Conservation (phyloP, 805 yeast species). For the Candida vartiovaarae region DNA sequence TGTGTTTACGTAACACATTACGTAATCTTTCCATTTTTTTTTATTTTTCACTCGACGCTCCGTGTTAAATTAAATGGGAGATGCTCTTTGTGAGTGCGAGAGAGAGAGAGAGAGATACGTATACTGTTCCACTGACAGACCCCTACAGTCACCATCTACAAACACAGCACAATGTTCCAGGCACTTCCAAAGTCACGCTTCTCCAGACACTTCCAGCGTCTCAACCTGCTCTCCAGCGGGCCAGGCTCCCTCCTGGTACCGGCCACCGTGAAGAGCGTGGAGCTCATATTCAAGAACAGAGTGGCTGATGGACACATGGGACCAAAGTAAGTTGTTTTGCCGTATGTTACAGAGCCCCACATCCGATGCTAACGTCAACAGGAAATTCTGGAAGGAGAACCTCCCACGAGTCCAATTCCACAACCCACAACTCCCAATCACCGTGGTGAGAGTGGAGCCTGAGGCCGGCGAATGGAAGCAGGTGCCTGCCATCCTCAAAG, state of each 20-base stretch:
- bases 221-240: conserved; percentile 46
- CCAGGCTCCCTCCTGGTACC: conserved; percentile 34
- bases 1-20: too few relatives aligned
- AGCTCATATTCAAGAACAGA: conserved; percentile 44
- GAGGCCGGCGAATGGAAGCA: conserved; percentile 35
- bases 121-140: too few relatives aligned
- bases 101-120: too few relatives aligned
- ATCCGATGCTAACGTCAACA: conserved; percentile 14
- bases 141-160: background rate
- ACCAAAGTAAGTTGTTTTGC: conserved; percentile 26
- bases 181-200: conserved; percentile 34
- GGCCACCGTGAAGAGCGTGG: conserved; percentile 34
- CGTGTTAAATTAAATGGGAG: too few relatives aligned
- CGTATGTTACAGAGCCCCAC: background rate
- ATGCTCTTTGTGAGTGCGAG: too few relatives aligned
- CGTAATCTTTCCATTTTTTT: too few relatives aligned
- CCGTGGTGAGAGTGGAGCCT: conserved; percentile 47
- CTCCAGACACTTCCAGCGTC: conserved; percentile 41
- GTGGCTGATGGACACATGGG: conserved; percentile 55
- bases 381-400: conserved; percentile 67
- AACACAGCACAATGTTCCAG: conserved; percentile 10
- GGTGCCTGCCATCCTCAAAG: conserved; percentile 38
- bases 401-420: conserved; percentile 77
- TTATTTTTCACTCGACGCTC: too few relatives aligned
- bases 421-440: conserved; percentile 63